Conservation (phyloP, 2,329 filamentous ascomycete genomes). For the Xylogone sp. region DNA sequence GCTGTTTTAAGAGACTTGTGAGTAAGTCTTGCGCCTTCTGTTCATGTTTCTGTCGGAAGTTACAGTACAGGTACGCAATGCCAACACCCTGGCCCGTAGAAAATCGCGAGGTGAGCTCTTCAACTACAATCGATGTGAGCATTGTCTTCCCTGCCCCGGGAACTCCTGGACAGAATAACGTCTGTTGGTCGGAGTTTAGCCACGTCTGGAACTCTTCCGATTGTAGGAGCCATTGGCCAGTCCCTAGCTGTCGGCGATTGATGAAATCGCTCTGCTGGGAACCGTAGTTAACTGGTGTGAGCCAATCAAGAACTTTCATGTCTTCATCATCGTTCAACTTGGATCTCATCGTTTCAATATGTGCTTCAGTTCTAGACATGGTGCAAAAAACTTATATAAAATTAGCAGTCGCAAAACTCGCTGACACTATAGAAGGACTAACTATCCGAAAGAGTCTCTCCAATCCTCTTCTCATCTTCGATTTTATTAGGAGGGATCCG, state of each 20-base stretch:
- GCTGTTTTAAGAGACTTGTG: slow-evolving; percentile 28
- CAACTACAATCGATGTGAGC: slow-evolving; percentile 35
- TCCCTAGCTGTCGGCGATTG: slow-evolving; percentile 11
- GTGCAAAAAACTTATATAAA: too few relatives aligned
- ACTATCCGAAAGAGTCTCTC: too few relatives aligned
- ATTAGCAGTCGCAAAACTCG: too few relatives aligned
- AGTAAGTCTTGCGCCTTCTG: slow-evolving; percentile 23
- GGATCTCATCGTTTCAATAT: too few relatives aligned
- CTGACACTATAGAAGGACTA: too few relatives aligned
- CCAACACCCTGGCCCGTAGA: slow-evolving; percentile 15
- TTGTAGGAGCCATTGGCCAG: slow-evolving; percentile 14
- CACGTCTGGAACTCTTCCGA: slow-evolving; percentile 11
- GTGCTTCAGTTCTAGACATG: too few relatives aligned
- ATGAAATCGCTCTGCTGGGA: slow-evolving; percentile 37
- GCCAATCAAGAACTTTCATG: slow-evolving; percentile 37
- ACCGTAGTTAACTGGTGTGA: slow-evolving; percentile 31
- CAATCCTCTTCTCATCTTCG: slow-evolving; percentile 8
- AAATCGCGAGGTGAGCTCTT: slow-evolving; percentile 31
- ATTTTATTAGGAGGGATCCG: slow-evolving; percentile 10
- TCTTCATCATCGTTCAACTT: too few relatives aligned
- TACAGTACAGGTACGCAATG: slow-evolving; percentile 31
- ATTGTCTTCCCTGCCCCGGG: slow-evolving; percentile 46
- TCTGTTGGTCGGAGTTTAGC: slow-evolving; percentile 10
- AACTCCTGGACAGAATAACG: slow-evolving; percentile 15
- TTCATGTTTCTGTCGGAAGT: slow-evolving; percentile 22